A percentile compares a stretch with the other conserved stretches of the same genome.
These are phyloP conservation scores for Millerozyma acaciae DNA, from an alignment of 805 yeast species.

Conservation along the genomic window DNA sequence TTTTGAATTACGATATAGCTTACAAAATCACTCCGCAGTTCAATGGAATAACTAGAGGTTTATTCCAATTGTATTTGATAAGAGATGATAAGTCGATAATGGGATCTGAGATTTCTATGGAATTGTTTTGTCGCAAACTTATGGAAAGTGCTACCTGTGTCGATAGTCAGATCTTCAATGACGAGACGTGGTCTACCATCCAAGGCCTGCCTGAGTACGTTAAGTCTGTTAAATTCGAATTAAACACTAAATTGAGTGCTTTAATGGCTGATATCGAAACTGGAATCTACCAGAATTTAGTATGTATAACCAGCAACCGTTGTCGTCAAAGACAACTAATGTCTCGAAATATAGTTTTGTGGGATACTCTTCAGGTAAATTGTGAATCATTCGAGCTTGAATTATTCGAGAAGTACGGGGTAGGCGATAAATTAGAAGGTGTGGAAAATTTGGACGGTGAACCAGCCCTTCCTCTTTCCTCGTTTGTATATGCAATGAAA, in stretches of 20 bases:
- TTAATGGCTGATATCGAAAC: slow-evolving; percentile 46
- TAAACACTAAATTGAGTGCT: slow-evolving; percentile 15
- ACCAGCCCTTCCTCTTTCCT: slow-evolving; percentile 61
- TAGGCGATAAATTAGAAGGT: slow-evolving; percentile 30
- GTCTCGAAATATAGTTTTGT: slow-evolving; percentile 51
- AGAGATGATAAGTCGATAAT: slow-evolving; percentile 59
- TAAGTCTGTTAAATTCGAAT: slow-evolving; percentile 5
- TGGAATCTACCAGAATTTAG: slow-evolving; percentile 32
- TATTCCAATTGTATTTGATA: slow-evolving; percentile 57
- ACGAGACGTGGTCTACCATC: slow-evolving; percentile 19
- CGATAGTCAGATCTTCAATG: slow-evolving; percentile 25
- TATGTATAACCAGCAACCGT: slow-evolving; percentile 50
- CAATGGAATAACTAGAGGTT: slow-evolving; percentile 56
- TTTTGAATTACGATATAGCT: slow-evolving; percentile 25
- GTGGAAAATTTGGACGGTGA: slow-evolving; percentile 31
- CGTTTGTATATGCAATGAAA: slow-evolving; percentile 67
- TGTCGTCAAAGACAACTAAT: slow-evolving; percentile 76
- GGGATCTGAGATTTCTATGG: slow-evolving; percentile 35
- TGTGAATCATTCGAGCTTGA: slow-evolving; percentile 62
- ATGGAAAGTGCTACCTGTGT: slow-evolving; percentile 43
- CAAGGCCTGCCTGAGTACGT: slow-evolving; percentile 10
- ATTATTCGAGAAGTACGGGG: slow-evolving; percentile 27
- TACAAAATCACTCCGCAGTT: slow-evolving; percentile 16
- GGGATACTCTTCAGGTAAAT: slow-evolving; percentile 81
- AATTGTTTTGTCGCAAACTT: slow-evolving; percentile 22